Conservation (phyloP, 805 yeast species). For the Nakazawaea anatomiae region DNA sequence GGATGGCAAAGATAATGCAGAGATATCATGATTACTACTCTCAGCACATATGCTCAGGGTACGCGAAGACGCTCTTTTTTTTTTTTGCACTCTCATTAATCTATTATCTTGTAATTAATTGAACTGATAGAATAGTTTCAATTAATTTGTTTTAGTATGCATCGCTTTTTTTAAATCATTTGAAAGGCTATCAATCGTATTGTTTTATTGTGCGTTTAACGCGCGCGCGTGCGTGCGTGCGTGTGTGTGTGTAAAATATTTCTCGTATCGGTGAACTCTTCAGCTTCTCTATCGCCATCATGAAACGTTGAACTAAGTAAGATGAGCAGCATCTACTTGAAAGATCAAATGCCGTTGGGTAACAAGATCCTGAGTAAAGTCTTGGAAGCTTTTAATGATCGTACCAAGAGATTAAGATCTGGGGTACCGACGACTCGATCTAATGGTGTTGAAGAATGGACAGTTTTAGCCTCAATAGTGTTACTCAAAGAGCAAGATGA, state of each 20-base stretch:
- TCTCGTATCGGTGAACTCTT: background rate
- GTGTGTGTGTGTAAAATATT: background rate
- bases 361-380: constrained; percentile 17
- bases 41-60: too few species aligned
- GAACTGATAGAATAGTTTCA: too few species aligned
- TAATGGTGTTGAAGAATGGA: constrained; percentile 74
- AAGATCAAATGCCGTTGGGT: background rate
- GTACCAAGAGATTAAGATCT: constrained; percentile 14
- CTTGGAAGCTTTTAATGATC: constrained; percentile 21
- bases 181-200: too few species aligned
- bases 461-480: constrained; percentile 69
- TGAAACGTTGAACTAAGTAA: background rate
- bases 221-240: too few species aligned
- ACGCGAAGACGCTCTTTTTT: background rate
- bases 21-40: background rate
- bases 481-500: constrained; percentile 16
- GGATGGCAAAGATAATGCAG: constrained; percentile 34
- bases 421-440: constrained; percentile 61
- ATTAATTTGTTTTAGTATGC: too few species aligned
- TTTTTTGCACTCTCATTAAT: background rate
- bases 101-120: background rate
- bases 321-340: background rate
- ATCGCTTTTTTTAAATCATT: too few species aligned
- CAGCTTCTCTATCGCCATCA: too few species aligned
- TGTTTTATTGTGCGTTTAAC: too few species aligned